These are phyloP conservation scores for Candolleomyces aberdarensis DNA, from an alignment of 768 basidiomycete species.

Conservation along the genomic window DNA sequence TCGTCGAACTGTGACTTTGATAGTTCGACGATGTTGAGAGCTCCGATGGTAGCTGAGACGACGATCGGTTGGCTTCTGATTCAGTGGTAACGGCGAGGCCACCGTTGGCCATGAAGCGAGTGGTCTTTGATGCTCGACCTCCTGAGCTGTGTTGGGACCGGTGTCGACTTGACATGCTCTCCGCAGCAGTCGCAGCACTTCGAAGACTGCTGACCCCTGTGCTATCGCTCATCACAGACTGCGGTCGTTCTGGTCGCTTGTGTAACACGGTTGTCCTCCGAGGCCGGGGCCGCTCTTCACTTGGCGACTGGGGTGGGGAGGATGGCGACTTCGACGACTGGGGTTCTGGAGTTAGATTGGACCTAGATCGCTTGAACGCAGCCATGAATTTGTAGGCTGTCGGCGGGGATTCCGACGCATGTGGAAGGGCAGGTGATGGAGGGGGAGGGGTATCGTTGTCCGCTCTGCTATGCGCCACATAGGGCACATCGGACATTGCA, in stretches of 20 bases:
- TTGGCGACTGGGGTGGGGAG: constrained; percentile 15
- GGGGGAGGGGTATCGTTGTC: constrained; percentile 37
- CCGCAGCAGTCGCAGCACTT: constrained; percentile 51
- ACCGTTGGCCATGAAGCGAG: not conserved
- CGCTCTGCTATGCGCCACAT: constrained; percentile 36
- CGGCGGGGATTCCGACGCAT: constrained; percentile 39
- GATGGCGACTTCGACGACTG: constrained; percentile 12
- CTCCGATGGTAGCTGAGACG: constrained; percentile 1
- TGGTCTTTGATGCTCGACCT: constrained; percentile 1
- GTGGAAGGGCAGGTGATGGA: constrained; percentile 23
- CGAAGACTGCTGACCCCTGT: constrained; percentile 58
- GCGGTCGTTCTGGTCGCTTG: constrained; percentile 45
- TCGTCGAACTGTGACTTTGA: constrained; percentile 16
- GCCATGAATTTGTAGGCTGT: constrained; percentile 64
- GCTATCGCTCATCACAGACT: constrained; percentile 58
- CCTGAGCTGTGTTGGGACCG: constrained; percentile 14
- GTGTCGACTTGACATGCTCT: constrained; percentile 32
- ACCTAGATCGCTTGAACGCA: constrained; percentile 62
- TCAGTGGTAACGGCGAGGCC: constrained; percentile 7
- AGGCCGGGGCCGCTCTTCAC: constrained; percentile 22
- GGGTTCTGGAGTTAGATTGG: constrained; percentile 50
- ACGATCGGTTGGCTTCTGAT: not conserved
- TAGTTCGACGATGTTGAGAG: constrained; percentile 20
- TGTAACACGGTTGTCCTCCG: constrained; percentile 16
- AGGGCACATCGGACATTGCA: constrained; percentile 57